Evolutionary conservation across 179 eudicot species (phyloP).

Genomic region (Drosera spatulata): DNA sequence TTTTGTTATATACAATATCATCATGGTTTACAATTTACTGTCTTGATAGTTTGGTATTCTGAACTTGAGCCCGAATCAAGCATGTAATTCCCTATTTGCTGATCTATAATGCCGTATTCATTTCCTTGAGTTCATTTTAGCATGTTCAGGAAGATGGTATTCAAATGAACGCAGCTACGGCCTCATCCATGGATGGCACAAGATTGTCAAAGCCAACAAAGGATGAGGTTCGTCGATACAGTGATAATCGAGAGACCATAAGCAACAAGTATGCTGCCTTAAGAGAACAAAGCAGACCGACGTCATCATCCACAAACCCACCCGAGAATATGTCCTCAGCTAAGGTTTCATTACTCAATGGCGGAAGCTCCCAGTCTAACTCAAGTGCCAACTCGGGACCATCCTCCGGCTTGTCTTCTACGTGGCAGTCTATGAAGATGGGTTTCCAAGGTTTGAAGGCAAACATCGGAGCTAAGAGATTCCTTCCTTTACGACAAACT

Average conservation of each 20-base stretch:
- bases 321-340: conserved; percentile 42
- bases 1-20: not conserved
- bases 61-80: no score
- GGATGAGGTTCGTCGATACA: conserved; percentile 39
- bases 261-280: conserved; percentile 71
- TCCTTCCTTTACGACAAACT: conserved; percentile 24
- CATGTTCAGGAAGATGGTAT: conserved; percentile 34
- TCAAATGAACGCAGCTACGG: conserved; percentile 34
- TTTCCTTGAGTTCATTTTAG: not conserved
- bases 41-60: not conserved
- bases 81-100: no score
- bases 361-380: conserved; percentile 24
- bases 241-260: conserved; percentile 58
- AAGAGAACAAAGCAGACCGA: conserved; percentile 58
- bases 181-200: conserved; percentile 20
- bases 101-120: no score
- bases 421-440: conserved; percentile 76
- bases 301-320: conserved; percentile 30
- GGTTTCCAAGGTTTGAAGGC: conserved; percentile 67
- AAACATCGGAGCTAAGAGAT: conserved; percentile 33
- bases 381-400: conserved; percentile 14
- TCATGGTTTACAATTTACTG: not conserved
- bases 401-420: conserved; percentile 49
- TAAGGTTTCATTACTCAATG: conserved; percentile 60
- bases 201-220: conserved; percentile 34